Evolutionary conservation across 1,284 basidiomycete species (phyloP).

Genomic region (Ganoderma multipileum): DNA sequence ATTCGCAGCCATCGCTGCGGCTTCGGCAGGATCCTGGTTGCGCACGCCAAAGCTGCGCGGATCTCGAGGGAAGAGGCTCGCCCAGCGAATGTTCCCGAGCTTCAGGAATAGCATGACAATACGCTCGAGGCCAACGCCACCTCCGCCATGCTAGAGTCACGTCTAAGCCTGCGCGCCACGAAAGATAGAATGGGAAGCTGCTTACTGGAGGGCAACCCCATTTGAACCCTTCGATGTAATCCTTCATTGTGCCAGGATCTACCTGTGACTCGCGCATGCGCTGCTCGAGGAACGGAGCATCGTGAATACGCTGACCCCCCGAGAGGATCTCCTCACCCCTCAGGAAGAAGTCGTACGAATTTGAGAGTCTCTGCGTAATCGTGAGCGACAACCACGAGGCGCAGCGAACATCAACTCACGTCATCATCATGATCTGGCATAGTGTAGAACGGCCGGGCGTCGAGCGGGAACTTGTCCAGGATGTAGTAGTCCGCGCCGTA

Average conservation of each 20-base stretch:
- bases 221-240: constrained; percentile 72
- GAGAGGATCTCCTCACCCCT: constrained; percentile 78
- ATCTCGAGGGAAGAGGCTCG: constrained; percentile 71
- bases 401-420: constrained; percentile 36
- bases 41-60: constrained; percentile 52
- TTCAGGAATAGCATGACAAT: constrained; percentile 71
- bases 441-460: constrained; percentile 76
- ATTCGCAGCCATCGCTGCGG: constrained; percentile 36
- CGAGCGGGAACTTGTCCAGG: constrained; percentile 70
- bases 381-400: background rate
- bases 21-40: constrained; percentile 38
- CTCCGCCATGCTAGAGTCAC: constrained; percentile 38
- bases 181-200: background rate
- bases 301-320: constrained; percentile 74
- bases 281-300: constrained; percentile 62
- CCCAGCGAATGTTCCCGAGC: constrained; percentile 69
- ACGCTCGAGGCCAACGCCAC: constrained; percentile 60
- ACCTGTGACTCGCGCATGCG: constrained; percentile 62
- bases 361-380: constrained; percentile 50
- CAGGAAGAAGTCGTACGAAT: constrained; percentile 82
- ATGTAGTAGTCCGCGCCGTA: constrained; percentile 76
- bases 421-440: constrained; percentile 66
- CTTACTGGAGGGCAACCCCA: constrained; percentile 66
- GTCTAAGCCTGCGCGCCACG: background rate
- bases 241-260: constrained; percentile 59